Base-by-base conservation (phyloP, 257 asterid genomes). In the Catharanthus roseus region DNA sequence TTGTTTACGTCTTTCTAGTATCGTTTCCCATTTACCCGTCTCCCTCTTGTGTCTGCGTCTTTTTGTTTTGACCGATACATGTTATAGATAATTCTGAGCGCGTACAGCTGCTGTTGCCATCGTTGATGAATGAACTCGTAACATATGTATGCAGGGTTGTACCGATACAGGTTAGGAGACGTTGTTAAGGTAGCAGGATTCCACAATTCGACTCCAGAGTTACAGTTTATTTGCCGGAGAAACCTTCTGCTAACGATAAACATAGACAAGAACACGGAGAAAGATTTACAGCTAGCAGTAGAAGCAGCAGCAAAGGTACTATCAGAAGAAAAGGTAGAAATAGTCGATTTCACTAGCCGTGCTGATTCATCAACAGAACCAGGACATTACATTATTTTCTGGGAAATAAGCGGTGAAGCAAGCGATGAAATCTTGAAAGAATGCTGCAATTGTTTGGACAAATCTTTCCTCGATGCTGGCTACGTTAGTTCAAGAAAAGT, bases 221-320 rank as follows among this genome's bases (percentile, higher is more conserved):
- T 95, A 41, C 92, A 89, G 34, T 95, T 91, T 77, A 67, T 95
- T 26, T 92, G 98, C 84, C 66, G 99, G 66, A 83, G 89, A 56
- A 95, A 88, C 74, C 99, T 95, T 49, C 88, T 91, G 2, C 95
- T 95, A 51, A 84, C 87, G 8, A 75, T 95, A 64, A 92, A 95
- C 86, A 92, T 95, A 11, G 99, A 95, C 92, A 95, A 95, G 77
- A 95, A 86, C 85, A 91, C 97, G 0, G 99, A 95, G 80, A 92
- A 92, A 80, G 99, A 95, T 34, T 73, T 95, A 12, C 99, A 95
- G 79, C 31, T 90, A 41, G 85, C 97, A 0, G 99, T 95, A 1
- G 98, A 91, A 66, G 84, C 87, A 0, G 97, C 98, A 4, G 85
- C 88, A 24, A 77, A 61, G 76, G 74, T 79, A 6, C 81, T 95